Evolutionary conservation across 129 eudicot species (phyloP).

Genomic region (Heracleum sosnowskyi): DNA sequence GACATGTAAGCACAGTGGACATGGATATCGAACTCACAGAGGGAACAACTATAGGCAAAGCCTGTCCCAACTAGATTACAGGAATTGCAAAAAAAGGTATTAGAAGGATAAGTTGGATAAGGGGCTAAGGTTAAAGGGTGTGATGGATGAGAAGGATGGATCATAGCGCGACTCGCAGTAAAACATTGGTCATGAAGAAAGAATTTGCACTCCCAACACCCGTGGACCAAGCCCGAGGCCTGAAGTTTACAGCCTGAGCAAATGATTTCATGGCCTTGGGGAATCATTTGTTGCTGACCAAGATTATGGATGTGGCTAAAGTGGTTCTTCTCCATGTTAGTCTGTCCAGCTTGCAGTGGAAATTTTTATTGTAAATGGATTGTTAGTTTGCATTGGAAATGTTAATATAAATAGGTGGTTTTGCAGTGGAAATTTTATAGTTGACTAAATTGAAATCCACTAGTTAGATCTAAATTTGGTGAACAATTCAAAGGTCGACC

Average conservation of each 20-base stretch:
- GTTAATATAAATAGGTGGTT: background rate
- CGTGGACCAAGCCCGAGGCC: conserved; percentile 22
- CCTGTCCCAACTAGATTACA: conserved; percentile 44
- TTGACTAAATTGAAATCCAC: background rate
- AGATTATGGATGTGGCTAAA: conserved; percentile 67
- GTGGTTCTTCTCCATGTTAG: conserved; percentile 47
- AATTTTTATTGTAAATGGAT: too few species aligned
- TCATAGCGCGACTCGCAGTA: conserved; percentile 44
- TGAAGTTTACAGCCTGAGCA: conserved; percentile 38
- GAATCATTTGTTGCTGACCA: conserved; percentile 33
- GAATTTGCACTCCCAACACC: conserved; percentile 33
- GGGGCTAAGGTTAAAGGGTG: conserved; percentile 59
- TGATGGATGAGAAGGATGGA: conserved; percentile 51
- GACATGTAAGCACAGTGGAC: conserved; percentile 13
- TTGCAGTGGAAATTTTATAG: background rate
- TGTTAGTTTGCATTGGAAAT: background rate
- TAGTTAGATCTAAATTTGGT: background rate
- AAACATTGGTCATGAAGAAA: conserved; percentile 53
- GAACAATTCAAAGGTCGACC: background rate
- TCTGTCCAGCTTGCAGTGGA: too few species aligned
- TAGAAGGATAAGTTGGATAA: conserved; percentile 65
- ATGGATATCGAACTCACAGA: conserved; percentile 8
- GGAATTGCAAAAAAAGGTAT: conserved; percentile 47
- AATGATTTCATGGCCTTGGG: conserved; percentile 36
- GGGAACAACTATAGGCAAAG: background rate